Percentiles rank a stretch among this genome's conserved stretches.
These are phyloP conservation scores for Podospora pseudoanserina DNA, from an alignment of 495 filamentous ascomycete genomes.

Conservation along the genomic window DNA sequence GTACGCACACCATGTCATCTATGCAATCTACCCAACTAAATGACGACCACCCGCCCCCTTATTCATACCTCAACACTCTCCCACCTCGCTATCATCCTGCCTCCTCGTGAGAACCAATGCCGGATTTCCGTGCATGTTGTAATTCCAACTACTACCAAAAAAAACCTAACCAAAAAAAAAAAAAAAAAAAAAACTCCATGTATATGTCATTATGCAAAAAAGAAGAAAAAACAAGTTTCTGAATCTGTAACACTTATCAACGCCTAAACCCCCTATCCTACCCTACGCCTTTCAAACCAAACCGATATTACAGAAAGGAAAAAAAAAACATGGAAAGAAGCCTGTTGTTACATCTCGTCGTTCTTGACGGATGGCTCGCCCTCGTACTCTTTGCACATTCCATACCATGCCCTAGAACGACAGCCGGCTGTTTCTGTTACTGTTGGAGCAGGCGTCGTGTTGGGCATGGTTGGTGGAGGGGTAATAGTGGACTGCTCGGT, in stretches of 20 bases:
- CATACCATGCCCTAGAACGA: slow-evolving; percentile 39
- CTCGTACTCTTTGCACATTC: slow-evolving; percentile 42
- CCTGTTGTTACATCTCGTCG: slow-evolving; percentile 24
- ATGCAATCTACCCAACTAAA: neutral
- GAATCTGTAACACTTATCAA: neutral
- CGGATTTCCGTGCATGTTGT: neutral
- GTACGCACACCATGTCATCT: neutral
- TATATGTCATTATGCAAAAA: neutral
- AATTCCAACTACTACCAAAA: neutral
- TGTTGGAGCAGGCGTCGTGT: slow-evolving; percentile 26
- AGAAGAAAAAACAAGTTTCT: neutral
- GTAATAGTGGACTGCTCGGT: slow-evolving; percentile 35
- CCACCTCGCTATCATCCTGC: neutral
- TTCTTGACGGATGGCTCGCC: slow-evolving; percentile 1
- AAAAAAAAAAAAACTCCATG: neutral
- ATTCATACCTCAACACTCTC: too few relatives aligned
- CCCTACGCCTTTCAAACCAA: neutral
- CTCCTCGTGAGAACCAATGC: neutral
- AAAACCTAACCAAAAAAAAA: neutral
- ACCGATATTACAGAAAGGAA: neutral
- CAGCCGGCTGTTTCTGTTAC: slow-evolving; percentile 32
- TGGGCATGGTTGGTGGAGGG: slow-evolving; percentile 23
- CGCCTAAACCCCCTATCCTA: neutral
- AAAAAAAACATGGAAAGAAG: neutral
- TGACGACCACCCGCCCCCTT: too few relatives aligned